Evolutionary conservation across 2,329 filamentous ascomycete species (phyloP).

Genomic region (Colletotrichum australisinense): DNA sequence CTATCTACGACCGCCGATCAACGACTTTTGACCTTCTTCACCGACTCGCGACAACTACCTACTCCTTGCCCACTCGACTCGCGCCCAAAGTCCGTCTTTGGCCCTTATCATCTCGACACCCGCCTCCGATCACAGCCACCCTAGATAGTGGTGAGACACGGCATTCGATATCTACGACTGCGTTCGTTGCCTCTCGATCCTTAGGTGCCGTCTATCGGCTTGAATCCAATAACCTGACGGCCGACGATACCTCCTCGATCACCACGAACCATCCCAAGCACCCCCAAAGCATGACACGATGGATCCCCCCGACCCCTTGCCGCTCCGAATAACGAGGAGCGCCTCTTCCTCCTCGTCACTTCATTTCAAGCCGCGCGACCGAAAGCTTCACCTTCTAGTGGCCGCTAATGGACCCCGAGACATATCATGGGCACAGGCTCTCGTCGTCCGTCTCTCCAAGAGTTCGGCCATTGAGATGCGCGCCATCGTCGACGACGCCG

Average conservation of each 20-base stretch:
- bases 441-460: slow-evolving; percentile 76
- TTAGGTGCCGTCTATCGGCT: background rate
- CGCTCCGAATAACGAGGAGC: slow-evolving; percentile 32
- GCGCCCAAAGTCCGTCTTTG: background rate
- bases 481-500: slow-evolving; percentile 74
- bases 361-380: slow-evolving; percentile 50
- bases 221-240: background rate
- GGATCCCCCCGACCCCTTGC: slow-evolving; percentile 33
- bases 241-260: slow-evolving; percentile 11
- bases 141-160: background rate
- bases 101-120: background rate
- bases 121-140: background rate
- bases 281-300: slow-evolving; percentile 20
- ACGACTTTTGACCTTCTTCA: too few relatives aligned
- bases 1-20: background rate
- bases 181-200: background rate
- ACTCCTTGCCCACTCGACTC: too few relatives aligned
- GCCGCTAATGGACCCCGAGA: slow-evolving; percentile 74
- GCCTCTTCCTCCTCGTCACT: slow-evolving; percentile 49
- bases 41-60: background rate
- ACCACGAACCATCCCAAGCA: background rate
- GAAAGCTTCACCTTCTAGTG: slow-evolving; percentile 70
- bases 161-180: background rate
- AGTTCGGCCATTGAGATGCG: slow-evolving; percentile 70
- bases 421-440: slow-evolving; percentile 72